phyloP scores from a whole-genome alignment of 106 monocot species.

The Agapanthus africanus region DNA sequence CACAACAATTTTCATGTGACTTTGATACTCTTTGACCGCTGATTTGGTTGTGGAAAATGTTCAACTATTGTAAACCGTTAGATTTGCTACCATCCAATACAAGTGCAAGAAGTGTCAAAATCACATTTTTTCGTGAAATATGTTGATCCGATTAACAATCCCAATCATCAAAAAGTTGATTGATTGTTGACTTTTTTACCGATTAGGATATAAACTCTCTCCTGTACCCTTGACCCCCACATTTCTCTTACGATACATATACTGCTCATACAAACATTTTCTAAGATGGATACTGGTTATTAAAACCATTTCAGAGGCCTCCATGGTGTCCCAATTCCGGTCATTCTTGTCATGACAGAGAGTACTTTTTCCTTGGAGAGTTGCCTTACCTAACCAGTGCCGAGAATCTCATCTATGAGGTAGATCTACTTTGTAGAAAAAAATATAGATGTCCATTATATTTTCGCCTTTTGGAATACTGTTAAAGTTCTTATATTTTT shows the following conservation, averaged over 20 bases:
- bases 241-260: too few relatives aligned
- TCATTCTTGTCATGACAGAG: conserved; percentile 69
- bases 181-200: too few relatives aligned
- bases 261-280: background rate
- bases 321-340: conserved; percentile 62
- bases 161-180: background rate
- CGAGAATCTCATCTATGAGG: conserved; percentile 84
- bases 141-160: background rate
- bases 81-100: too few relatives aligned
- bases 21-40: too few relatives aligned
- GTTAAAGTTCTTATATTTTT: background rate
- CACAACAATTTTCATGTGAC: too few relatives aligned
- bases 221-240: too few relatives aligned
- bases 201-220: too few relatives aligned
- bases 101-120: too few relatives aligned
- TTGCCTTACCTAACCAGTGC: conserved; percentile 65
- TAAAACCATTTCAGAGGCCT: conserved; percentile 57
- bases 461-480: too few relatives aligned
- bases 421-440: conserved; percentile 13
- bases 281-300: background rate
- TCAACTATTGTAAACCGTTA: too few relatives aligned
- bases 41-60: too few relatives aligned
- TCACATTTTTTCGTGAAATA: too few relatives aligned
- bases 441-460: background rate
- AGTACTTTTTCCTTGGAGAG: conserved; percentile 80